Conservation (phyloP, 2,329 filamentous ascomycete species). For the Pseudopithomyces maydicus region DNA sequence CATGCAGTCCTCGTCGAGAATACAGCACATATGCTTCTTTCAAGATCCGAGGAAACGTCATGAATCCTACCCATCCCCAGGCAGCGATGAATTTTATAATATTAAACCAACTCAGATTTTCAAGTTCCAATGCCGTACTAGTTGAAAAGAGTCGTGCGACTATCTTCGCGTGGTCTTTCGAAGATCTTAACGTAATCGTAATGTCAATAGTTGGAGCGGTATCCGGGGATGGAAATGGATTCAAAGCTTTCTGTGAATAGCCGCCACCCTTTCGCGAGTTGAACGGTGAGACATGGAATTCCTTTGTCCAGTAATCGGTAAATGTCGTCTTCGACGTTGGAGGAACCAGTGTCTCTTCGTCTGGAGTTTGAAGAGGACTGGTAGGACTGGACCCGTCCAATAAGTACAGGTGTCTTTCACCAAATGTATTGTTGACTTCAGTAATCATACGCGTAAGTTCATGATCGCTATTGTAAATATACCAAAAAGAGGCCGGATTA, state of each 20-base stretch:
- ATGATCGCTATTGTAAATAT: constrained; percentile 67
- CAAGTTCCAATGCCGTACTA: constrained; percentile 57
- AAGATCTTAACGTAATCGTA: constrained; percentile 65
- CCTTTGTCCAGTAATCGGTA: constrained; percentile 65
- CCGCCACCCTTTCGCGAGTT: constrained; percentile 58
- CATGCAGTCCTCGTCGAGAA: constrained; percentile 61
- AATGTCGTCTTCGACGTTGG: constrained; percentile 43
- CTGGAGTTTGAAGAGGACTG: constrained; percentile 29
- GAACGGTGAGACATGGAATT: constrained; percentile 79
- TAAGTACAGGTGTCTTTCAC: constrained; percentile 71
- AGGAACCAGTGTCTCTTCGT: constrained; percentile 6
- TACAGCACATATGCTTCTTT: constrained; percentile 65
- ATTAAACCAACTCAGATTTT: constrained; percentile 48
- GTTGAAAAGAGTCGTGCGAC: constrained; percentile 64
- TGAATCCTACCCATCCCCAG: constrained; percentile 72
- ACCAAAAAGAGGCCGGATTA: constrained; percentile 81
- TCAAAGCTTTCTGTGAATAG: constrained; percentile 53
- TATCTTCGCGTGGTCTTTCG: constrained; percentile 65
- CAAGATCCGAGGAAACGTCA: constrained; percentile 69
- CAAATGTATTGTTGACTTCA: constrained; percentile 80
- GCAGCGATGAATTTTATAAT: constrained; percentile 55
- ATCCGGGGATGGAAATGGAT: constrained; percentile 47
- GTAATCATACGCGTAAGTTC: constrained; percentile 68
- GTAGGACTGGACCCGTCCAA: constrained; percentile 49
- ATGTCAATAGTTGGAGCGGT: constrained; percentile 56